Evolutionary conservation across 257 asterid species (phyloP).

Genomic region (Ocimum tenuiflorum): DNA sequence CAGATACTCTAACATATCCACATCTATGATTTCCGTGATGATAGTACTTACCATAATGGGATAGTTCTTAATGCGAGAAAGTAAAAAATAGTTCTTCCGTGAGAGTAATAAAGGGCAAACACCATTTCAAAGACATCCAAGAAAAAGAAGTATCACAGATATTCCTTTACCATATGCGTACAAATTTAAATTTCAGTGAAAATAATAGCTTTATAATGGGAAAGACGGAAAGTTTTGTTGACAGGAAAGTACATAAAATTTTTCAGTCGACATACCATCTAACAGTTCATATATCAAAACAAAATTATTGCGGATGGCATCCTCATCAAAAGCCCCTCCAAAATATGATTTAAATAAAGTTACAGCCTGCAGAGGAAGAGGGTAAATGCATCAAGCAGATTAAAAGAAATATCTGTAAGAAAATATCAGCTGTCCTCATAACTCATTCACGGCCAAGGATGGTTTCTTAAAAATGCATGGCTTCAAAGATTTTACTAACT

Average conservation of each 20-base stretch:
- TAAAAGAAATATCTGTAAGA: slow-evolving; percentile 3
- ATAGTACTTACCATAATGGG: neutral
- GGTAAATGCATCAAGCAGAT: slow-evolving; percentile 21
- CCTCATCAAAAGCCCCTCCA: slow-evolving; percentile 98
- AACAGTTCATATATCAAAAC: slow-evolving; percentile 88
- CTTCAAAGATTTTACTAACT: neutral
- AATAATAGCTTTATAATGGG: neutral
- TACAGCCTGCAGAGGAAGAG: slow-evolving; percentile 72
- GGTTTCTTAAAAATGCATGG: slow-evolving; percentile 10
- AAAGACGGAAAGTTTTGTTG: neutral
- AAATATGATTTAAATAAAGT: slow-evolving; percentile 87
- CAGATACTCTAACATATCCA: neutral
- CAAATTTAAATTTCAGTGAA: neutral
- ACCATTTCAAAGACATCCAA: slow-evolving; percentile 11
- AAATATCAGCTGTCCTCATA: slow-evolving; percentile 9
- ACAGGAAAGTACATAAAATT: neutral
- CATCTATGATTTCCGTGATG: neutral
- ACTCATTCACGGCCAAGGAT: slow-evolving; percentile 9
- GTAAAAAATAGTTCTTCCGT: neutral
- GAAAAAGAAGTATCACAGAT: neutral
- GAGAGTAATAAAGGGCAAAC: neutral
- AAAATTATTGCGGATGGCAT: slow-evolving; percentile 95
- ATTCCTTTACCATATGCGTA: slow-evolving; percentile 2
- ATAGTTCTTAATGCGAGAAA: neutral
- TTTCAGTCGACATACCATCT: slow-evolving; percentile 61